phyloP scores from a whole-genome alignment of 352 stramenopile genomes.

The Lagenidium sp. region DNA sequence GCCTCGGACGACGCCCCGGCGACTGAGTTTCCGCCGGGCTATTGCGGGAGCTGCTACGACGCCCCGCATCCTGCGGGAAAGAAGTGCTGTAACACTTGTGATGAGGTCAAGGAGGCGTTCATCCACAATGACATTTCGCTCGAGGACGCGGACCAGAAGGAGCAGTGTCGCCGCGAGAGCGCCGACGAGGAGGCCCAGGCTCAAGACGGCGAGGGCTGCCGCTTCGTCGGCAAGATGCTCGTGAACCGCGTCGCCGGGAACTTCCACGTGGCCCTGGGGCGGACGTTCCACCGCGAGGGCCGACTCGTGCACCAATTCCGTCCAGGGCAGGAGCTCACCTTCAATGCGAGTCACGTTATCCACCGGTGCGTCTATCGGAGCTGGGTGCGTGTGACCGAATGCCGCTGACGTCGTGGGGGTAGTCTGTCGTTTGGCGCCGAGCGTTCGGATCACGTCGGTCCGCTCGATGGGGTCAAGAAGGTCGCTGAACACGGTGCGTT shows the following conservation, averaged over 20 bases:
- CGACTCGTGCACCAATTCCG: constrained; percentile 77
- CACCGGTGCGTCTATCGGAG: constrained; percentile 23
- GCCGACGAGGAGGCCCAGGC: constrained; percentile 52
- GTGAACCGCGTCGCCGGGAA: constrained; percentile 83
- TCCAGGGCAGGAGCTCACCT: constrained; percentile 63
- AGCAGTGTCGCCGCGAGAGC: constrained; percentile 69
- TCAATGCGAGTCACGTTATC: constrained; percentile 76
- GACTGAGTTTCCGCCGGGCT: constrained; percentile 61
- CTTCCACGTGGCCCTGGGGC: constrained; percentile 76
- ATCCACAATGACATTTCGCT: constrained; percentile 62
- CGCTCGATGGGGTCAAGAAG: constrained; percentile 53
- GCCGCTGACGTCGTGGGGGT: not conserved
- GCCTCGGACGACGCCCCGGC: constrained; percentile 21
- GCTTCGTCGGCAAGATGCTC: constrained; percentile 73
- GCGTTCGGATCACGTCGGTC: constrained; percentile 22
- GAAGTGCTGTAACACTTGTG: constrained; percentile 77
- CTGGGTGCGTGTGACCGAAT: not conserved
- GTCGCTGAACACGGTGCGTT: constrained; percentile 30
- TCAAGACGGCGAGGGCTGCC: constrained; percentile 72
- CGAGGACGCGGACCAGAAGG: constrained; percentile 66
- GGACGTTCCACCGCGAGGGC: constrained; percentile 73
- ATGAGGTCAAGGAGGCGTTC: constrained; percentile 79
- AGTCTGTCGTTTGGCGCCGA: constrained; percentile 64
- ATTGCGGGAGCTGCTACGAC: constrained; percentile 96
- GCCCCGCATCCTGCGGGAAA: constrained; percentile 60